Base-by-base conservation (phyloP, 257 asterid species). In the Jaltomata sinuosa region DNA sequence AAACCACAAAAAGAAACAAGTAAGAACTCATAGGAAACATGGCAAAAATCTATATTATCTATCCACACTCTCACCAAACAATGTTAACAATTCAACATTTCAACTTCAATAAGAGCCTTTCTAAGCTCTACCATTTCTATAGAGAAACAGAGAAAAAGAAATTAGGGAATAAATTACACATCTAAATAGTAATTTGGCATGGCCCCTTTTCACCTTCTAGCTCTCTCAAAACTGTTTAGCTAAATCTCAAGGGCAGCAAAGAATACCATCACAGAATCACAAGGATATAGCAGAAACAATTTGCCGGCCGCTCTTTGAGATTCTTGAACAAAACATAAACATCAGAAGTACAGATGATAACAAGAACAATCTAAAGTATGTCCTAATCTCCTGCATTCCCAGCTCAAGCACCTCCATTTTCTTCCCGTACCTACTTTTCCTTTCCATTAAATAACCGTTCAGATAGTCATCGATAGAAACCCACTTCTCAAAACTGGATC, bases 251-350 rank as follows among this genome's bases (percentile, higher is more conserved):
- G 52, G 40, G 47, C 82, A 80, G 84, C 85, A 79, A 84, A 57
- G 71, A 83, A 81, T 54, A 54, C 81, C 29, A 45, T 47, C 81
- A 47, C 68, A 87, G 89, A 69, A 42, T 76, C 42, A 76, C 69
- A 89, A 90, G 80, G 97, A 84, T 85, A 93, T 89, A 77, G 97
- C 90, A 42, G 99, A 87, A 87, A 93, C 97, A 87, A 93, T 80
- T 71, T 96, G 99, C 69, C 98, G 89, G 36, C 94, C 86, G 86
- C 89, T 93, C 94, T 95, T 97, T 80, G 97, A 86, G 89, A 95
- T 95, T 90, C 99, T 97, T 42, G 98, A 93, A 90, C 99, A 97
- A 81, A 97, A 97, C 98, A 97, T 94, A 91, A 94, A 97, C 91
- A 95, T 57, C 91, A 95, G 86, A 29, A 97, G 93, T 88, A 94